Conservation (phyloP, 2,329 filamentous ascomycete genomes). For the Xylariaceae sp. region DNA sequence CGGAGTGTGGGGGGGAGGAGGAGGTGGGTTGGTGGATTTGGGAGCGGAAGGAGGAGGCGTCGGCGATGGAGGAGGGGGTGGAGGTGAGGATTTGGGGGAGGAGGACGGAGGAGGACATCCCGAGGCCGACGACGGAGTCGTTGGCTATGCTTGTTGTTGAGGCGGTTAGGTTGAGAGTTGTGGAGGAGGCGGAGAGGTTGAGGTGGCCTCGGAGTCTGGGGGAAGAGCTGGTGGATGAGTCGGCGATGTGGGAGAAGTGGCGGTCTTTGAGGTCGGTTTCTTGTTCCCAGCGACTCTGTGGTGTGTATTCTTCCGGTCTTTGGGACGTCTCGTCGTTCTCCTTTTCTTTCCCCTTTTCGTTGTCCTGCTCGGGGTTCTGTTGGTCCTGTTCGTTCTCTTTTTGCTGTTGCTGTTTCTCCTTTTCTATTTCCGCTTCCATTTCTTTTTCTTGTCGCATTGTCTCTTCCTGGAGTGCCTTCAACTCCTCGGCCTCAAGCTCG, state of each 20-base stretch:
- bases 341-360: slow-evolving; percentile 11
- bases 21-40: slow-evolving; percentile 5
- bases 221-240: slow-evolving; percentile 14
- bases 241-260: slow-evolving; percentile 9
- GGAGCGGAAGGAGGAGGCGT: slow-evolving; percentile 15
- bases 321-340: slow-evolving; percentile 3
- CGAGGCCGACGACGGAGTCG: not conserved
- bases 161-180: slow-evolving; percentile 10
- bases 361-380: slow-evolving; percentile 1
- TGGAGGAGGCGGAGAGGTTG: slow-evolving; percentile 12
- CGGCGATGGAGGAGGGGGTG: slow-evolving; percentile 20
- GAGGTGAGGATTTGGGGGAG: slow-evolving; percentile 18
- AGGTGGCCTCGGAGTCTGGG: slow-evolving; percentile 7
- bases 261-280: slow-evolving; percentile 12
- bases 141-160: slow-evolving; percentile 1
- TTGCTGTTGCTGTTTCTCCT: slow-evolving; percentile 5
- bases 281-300: slow-evolving; percentile 5
- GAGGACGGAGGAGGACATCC: slow-evolving; percentile 12
- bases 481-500: slow-evolving; percentile 61
- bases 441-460: slow-evolving; percentile 19
- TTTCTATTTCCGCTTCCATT: not conserved
- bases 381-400: slow-evolving; percentile 4
- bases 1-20: slow-evolving; percentile 4
- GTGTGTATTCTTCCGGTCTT: slow-evolving; percentile 3
- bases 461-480: slow-evolving; percentile 29